These are phyloP conservation scores for Nicotiana sylvestris DNA, from an alignment of 257 asterid species.

Conservation along the genomic window DNA sequence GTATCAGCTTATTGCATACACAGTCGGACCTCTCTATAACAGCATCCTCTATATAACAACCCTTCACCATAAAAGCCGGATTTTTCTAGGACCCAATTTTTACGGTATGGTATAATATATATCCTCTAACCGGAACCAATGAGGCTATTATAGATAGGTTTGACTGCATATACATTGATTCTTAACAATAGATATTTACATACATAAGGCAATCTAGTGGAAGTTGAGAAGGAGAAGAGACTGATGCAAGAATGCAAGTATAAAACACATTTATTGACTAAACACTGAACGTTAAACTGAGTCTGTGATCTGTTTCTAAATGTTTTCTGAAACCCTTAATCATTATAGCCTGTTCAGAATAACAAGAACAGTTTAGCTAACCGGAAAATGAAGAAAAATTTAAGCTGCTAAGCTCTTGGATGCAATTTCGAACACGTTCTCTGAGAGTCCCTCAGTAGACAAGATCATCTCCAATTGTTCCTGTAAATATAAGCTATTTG, in stretches of 20 bases:
- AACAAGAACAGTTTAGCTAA: background rate
- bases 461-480: conserved; percentile 87
- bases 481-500: conserved; percentile 27
- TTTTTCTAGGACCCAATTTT: too few relatives aligned
- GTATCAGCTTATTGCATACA: too few relatives aligned
- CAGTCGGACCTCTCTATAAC: too few relatives aligned
- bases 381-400: background rate
- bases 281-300: background rate
- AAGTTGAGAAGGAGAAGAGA: background rate
- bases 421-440: conserved; percentile 84
- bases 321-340: background rate
- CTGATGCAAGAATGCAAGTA: background rate
- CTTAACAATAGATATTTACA: too few relatives aligned
- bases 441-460: conserved; percentile 68
- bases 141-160: too few relatives aligned
- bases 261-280: background rate
- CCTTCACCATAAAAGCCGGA: too few relatives aligned
- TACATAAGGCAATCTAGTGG: background rate
- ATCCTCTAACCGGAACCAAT: too few relatives aligned
- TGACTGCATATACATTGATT: too few relatives aligned
- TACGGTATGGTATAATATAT: too few relatives aligned
- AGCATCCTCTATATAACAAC: too few relatives aligned
- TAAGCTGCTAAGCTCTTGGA: conserved; percentile 86
- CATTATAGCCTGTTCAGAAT: background rate
- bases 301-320: background rate